Base-by-base conservation (phyloP, 768 basidiomycete genomes). In the Psilocybe azurescens region DNA sequence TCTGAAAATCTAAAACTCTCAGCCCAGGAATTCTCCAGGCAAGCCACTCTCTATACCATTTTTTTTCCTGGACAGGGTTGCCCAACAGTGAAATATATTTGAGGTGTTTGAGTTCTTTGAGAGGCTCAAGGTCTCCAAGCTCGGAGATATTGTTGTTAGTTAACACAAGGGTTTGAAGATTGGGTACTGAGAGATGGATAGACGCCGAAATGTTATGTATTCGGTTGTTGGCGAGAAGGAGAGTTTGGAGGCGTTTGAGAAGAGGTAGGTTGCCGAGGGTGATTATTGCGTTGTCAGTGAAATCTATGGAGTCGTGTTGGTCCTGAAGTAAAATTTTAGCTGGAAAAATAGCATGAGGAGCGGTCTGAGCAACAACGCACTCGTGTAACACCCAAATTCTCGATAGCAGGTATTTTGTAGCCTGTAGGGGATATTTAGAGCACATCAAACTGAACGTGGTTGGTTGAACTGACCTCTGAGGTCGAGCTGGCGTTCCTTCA, bases 41-140 rank as follows among this genome's bases (percentile, higher is more conserved):
- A 82, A 95, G 86, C 94, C 94, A 97, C 81, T 94, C 93, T 81
- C 94, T 91, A 81, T 96, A 97, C 88, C 91, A 93, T 86, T 94
- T 93, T 83, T 91, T 92, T 80, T 95, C 91, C 73, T 83, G 79
- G 33, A 95, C 92, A 58, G 95, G 93, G 68, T 93, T 93, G 24
- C 93, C 94, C 65, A 93, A 68, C 66, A 96, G 77, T 39, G 87
- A 87, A 54, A 97, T 74, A 72, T 89, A 93, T 73, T 88, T 86
- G 67, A 97, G 86, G 39, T 83, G 80, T 72, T 81, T 87, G 58
- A 93, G 75, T 69, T 93, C 90, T 73, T 87, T 91, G 55, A 94
- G 80, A 20, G 94, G 88, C 69, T 94, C 92, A 49, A 95, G 85
- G 72, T 95, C 93, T 20, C 94, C 93, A 33, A 94, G 81, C 72